Evolutionary conservation across 2,329 filamentous ascomycete genomes (phyloP).

Genomic region (Stagonosporopsis chrysanthemi): DNA sequence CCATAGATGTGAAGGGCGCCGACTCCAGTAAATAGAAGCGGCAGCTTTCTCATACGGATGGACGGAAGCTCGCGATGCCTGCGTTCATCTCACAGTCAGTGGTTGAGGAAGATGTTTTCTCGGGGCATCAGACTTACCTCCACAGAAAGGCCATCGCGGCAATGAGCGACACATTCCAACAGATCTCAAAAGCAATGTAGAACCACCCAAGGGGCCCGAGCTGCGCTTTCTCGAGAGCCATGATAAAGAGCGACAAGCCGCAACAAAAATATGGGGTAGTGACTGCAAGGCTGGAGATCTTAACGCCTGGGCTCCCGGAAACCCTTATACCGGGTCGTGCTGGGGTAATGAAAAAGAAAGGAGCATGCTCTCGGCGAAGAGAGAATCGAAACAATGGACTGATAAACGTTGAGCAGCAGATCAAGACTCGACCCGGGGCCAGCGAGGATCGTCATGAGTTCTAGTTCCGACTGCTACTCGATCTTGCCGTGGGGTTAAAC

Average conservation of each 20-base stretch:
- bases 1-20: slow-evolving; percentile 40
- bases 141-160: slow-evolving; percentile 30
- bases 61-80: slow-evolving; percentile 39
- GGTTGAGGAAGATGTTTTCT: background rate
- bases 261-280: slow-evolving; percentile 10
- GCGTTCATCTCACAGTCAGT: background rate
- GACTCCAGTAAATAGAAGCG: slow-evolving; percentile 37
- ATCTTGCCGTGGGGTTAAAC: slow-evolving; percentile 14
- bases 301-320: slow-evolving; percentile 6
- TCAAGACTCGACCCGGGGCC: slow-evolving; percentile 2
- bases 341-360: slow-evolving; percentile 5
- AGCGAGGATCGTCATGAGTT: slow-evolving; percentile 13
- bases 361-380: slow-evolving; percentile 13
- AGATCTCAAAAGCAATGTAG: slow-evolving; percentile 19
- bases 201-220: slow-evolving; percentile 23
- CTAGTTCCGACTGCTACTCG: slow-evolving; percentile 2
- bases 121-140: slow-evolving; percentile 5
- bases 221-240: slow-evolving; percentile 17
- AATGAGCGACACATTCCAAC: slow-evolving; percentile 16
- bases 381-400: background rate
- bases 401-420: slow-evolving; percentile 5
- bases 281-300: slow-evolving; percentile 9
- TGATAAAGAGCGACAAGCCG: slow-evolving; percentile 18
- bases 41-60: slow-evolving; percentile 42
- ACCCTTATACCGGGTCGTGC: slow-evolving; percentile 17